Percentiles rank a stretch among this genome's conserved stretches.
phyloP scores from a whole-genome alignment of 192 early-diverging fungal species.

The Thamnidium elegans region DNA sequence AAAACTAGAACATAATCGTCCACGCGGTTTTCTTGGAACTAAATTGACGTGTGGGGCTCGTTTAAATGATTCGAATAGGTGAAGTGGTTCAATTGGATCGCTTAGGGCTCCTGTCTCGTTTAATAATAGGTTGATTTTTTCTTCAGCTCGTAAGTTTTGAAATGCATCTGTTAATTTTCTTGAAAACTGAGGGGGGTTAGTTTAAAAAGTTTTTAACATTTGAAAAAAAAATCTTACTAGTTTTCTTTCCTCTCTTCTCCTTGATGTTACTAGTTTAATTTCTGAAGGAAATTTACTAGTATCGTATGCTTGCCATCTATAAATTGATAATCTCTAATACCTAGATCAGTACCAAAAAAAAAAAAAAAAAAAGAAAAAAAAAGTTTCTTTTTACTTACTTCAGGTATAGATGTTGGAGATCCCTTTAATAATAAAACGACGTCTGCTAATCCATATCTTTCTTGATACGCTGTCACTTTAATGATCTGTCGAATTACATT shows the following conservation, averaged over 20 bases:
- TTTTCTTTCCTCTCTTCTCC: conserved; percentile 37
- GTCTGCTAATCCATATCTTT: conserved; percentile 10
- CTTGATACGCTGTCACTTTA: background rate
- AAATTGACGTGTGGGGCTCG: too few species aligned
- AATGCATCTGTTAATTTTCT: conserved; percentile 18
- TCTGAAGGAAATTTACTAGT: conserved; percentile 41
- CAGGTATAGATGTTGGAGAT: conserved; percentile 4
- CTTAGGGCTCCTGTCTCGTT: background rate
- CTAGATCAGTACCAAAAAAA: background rate
- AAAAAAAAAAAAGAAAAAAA: too few species aligned
- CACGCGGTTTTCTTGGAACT: too few species aligned
- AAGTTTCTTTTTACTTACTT: conserved; percentile 1
- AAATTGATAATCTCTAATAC: conserved; percentile 24
- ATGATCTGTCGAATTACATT: background rate
- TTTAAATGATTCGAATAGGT: too few species aligned
- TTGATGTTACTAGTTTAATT: conserved; percentile 32
- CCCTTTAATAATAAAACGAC: background rate
- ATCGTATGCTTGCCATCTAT: conserved; percentile 25
- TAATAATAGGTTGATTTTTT: conserved; percentile 9
- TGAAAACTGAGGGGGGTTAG: too few species aligned
- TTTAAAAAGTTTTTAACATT: too few species aligned
- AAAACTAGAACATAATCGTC: too few species aligned
- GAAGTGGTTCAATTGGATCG: too few species aligned
- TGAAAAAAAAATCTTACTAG: conserved; percentile 37
- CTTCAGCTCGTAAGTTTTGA: conserved; percentile 5